Evolutionary conservation across 345 rosid genomes (phyloP), one percentile per base, ranked within the genome.

Genomic region (Psidium guajava): DNA sequence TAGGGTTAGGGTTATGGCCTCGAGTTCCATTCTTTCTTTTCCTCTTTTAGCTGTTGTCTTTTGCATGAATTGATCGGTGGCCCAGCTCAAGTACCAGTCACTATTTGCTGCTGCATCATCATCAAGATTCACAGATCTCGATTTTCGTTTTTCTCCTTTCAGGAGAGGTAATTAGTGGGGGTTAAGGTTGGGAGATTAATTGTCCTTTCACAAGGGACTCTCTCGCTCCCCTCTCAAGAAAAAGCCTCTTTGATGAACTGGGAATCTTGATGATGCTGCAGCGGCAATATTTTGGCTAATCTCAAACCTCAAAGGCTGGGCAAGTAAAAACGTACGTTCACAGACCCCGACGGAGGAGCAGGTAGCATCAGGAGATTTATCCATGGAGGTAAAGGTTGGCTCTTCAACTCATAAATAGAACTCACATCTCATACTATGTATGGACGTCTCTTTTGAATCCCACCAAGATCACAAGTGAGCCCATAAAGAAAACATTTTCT

Each of bases 261-360:
- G 84, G 98, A 95, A 95, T 95, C 98, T 92, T 95, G 98, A 95
- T 95, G 98, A 95, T 94, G 97, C 96, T 95, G 97, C 97, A 95
- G 94, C 94, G 91, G 95, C 97, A 88, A 92, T 94, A 87, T 90
- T 92, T 86, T 92, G 93, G 90, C 95, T 94, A 82, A 36, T 40
- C 50, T 27, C 59, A 82, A 87, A 74, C 83, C 44, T 28, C 42
- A 28, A 64, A 32, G n/a, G 75, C 74, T 18, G 74, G 74, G 74
- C 42, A 28, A 28, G 42, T 61, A 18, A 32, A 32, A 69, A 69
- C 47, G 80, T 25, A 42, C 47, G 13, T 69, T 69, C 80, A 9
- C 47, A 69, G 80, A 69, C 25, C 77, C 32, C 32, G 25, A 69
- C 4, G 25, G 80, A 36, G 47, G 20, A 69, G 80, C 80, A 69